Percentiles rank a stretch among this genome's conserved stretches.
Conservation (phyloP, 768 basidiomycete genomes). For the Agaricus sinodeliciosus region DNA sequence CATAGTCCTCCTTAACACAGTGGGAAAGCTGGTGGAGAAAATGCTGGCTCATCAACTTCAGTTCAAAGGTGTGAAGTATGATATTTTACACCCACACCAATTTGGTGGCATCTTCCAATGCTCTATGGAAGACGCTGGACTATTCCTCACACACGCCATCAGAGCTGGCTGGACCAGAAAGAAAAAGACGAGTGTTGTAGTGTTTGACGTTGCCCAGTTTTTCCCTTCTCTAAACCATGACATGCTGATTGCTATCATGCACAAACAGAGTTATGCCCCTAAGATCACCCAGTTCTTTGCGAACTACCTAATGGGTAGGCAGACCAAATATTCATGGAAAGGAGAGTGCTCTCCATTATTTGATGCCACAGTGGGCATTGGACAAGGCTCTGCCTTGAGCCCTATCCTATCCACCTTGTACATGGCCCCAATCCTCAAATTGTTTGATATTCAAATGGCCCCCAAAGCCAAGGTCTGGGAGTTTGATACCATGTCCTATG, state of each 20-base stretch:
- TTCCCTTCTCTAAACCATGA: background rate
- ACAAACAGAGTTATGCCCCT: background rate
- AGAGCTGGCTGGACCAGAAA: background rate
- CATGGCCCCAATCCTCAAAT: too few species aligned
- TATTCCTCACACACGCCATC: background rate
- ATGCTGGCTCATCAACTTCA: background rate
- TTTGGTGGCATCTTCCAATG: background rate
- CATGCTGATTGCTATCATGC: background rate
- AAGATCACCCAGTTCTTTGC: too few species aligned
- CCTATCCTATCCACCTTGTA: too few species aligned
- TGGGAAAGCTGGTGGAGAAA: conserved; percentile 9
- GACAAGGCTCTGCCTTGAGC: too few species aligned
- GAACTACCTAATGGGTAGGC: too few species aligned
- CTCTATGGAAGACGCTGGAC: background rate
- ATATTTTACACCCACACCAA: background rate
- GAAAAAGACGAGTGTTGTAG: background rate
- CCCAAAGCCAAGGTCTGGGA: too few species aligned
- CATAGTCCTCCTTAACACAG: conserved; percentile 8
- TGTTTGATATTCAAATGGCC: too few species aligned
- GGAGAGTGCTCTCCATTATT: too few species aligned
- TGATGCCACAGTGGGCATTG: too few species aligned
- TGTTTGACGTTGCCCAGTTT: background rate
- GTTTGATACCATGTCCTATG: too few species aligned
- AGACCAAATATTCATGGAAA: too few species aligned
- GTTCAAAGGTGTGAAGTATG: background rate